Evolutionary conservation across 345 rosid species (phyloP), one percentile per base, ranked within the genome.

Genomic region (Salix brachista): DNA sequence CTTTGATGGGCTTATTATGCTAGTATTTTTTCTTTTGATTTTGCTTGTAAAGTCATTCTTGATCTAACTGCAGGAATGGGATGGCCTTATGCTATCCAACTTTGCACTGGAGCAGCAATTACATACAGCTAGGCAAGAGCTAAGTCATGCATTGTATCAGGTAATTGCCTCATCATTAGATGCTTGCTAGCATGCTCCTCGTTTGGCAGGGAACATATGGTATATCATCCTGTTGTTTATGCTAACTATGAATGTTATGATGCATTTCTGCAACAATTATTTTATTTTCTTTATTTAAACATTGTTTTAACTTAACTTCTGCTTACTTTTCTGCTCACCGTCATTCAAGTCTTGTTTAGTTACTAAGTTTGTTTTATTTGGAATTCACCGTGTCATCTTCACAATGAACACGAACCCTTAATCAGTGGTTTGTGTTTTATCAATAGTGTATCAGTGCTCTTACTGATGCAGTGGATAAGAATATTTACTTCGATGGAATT

Each of bases 61-160:
- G 69, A 41, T 50, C 28, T 48, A 32, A 67, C 81, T 83, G 8
- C 84, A 95, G 99, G 99, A 95, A 85, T 95, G 99, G 99, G 99
- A 95, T 80, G 90, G 93, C 75, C 85, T 95, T 80, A 93, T 91
- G 99, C 86, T 95, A 69, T 90, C 99, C 39, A 93, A 96, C 84
- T 96, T 89, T 87, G 90, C 99, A 7, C 80, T 93, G 90, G 99
- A 96, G 86, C 98, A 93, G 83, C 98, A 96, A 83, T 83, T 96
- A 69, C 99, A 93, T 79, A 88, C 93, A 30, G 99, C 99, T 25
- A 90, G 99, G 84, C 97, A 93, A 85, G 99, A 96, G 87, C 87
- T 96, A 75, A 96, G 98, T 80, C 98, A 95, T 88, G 98, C 97
- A 28, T 81, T 95, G 39, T 93, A 95, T 87, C 99, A 95, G 98